Evolutionary conservation across 768 basidiomycete genomes (phyloP).

Genomic region (Hericium coralloides): DNA sequence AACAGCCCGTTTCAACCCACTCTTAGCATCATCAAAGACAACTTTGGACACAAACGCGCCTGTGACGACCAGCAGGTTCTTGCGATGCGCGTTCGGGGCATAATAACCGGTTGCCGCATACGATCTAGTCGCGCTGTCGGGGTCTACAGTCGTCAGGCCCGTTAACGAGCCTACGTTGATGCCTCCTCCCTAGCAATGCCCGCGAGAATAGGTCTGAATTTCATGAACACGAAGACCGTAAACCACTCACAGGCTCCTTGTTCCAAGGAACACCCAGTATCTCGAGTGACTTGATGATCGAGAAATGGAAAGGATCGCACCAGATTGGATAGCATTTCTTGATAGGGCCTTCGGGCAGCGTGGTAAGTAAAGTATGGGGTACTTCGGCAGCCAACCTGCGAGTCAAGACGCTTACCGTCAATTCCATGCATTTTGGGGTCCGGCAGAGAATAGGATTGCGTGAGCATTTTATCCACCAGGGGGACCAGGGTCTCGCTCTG

Average conservation of each 20-base stretch:
- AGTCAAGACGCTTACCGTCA: not conserved
- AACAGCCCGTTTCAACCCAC: not conserved
- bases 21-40: not conserved
- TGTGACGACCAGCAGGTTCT: too few relatives aligned
- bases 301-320: conserved; percentile 6
- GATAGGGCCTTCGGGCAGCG: conserved; percentile 7
- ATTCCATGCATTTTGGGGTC: conserved; percentile 6
- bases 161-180: too few relatives aligned
- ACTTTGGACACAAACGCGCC: not conserved
- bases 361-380: not conserved
- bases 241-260: conserved; percentile 5
- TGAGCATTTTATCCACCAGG: not conserved
- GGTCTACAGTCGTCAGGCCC: too few relatives aligned
- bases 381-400: not conserved
- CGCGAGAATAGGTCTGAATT: too few relatives aligned
- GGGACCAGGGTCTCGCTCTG: conserved; percentile 8
- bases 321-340: conserved; percentile 9
- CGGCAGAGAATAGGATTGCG: not conserved
- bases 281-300: not conserved
- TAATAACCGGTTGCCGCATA: too few relatives aligned
- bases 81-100: too few relatives aligned
- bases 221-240: too few relatives aligned
- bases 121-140: too few relatives aligned
- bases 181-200: too few relatives aligned
- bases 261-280: conserved; percentile 12